Percentiles rank a stretch among this genome's conserved stretches.
phyloP scores from a whole-genome alignment of 2,329 filamentous ascomycete species.

The Myriosclerotinia duriaeana region DNA sequence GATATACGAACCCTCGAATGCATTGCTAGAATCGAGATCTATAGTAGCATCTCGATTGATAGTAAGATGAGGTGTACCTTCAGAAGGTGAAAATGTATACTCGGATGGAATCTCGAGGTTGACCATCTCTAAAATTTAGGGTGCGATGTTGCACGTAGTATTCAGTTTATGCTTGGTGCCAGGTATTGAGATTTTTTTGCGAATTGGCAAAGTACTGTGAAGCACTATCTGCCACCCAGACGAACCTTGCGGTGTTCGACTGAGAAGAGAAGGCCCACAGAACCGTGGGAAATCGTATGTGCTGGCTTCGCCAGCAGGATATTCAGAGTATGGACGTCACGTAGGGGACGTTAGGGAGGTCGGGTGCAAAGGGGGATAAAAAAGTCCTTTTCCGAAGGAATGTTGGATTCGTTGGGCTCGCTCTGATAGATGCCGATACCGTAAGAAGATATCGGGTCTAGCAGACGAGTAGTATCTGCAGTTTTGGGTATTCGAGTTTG shows the following conservation, averaged over 20 bases:
- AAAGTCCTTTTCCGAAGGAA: constrained; percentile 82
- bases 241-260: constrained; percentile 90
- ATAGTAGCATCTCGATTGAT: constrained; percentile 95
- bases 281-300: constrained; percentile 59
- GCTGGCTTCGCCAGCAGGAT: constrained; percentile 76
- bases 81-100: constrained; percentile 79
- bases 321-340: constrained; percentile 56
- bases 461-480: constrained; percentile 70
- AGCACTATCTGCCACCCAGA: constrained; percentile 98
- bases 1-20: constrained; percentile 78
- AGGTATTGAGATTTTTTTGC: not conserved
- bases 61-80: constrained; percentile 83
- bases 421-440: constrained; percentile 82
- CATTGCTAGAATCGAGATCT: constrained; percentile 91
- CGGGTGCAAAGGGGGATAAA: constrained; percentile 79
- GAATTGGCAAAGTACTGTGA: constrained; percentile 59
- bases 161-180: constrained; percentile 14
- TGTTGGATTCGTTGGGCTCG: constrained; percentile 68
- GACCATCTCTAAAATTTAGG: constrained; percentile 68
- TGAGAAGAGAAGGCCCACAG: constrained; percentile 97
- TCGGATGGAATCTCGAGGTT: constrained; percentile 75
- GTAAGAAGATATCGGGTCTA: constrained; percentile 78
- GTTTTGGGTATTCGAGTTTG: constrained; percentile 27
- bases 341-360: constrained; percentile 84
- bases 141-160: constrained; percentile 31